Percentiles rank a stretch among this genome's conserved stretches.
Evolutionary conservation across 202 grass and related monocot species (phyloP).

Genomic region (Setaria viridis): DNA sequence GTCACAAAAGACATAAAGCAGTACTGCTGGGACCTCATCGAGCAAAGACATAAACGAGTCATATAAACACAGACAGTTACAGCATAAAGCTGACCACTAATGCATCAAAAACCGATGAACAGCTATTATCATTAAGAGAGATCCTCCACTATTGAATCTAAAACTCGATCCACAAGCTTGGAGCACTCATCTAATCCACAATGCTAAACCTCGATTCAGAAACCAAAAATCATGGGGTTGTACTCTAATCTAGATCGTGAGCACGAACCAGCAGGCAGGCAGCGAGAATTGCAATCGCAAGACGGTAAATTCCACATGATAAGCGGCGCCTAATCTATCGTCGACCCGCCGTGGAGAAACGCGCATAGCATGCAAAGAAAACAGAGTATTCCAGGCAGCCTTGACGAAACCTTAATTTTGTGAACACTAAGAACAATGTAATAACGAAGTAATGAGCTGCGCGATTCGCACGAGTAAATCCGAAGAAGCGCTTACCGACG

Average conservation of each 20-base stretch:
- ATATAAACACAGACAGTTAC: not conserved
- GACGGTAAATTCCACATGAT: too few species aligned
- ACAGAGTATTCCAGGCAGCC: too few species aligned
- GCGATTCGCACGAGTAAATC: not conserved
- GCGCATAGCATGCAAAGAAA: too few species aligned
- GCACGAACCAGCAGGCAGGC: too few species aligned
- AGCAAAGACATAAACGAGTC: not conserved
- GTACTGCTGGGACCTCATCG: not conserved
- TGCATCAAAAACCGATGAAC: not conserved
- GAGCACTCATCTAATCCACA: not conserved
- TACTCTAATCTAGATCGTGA: not conserved
- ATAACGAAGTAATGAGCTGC: not conserved
- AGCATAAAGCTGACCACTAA: not conserved
- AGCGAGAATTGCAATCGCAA: too few species aligned
- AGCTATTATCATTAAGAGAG: not conserved
- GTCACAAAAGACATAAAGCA: too few species aligned
- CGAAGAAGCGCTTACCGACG: constrained; percentile 38
- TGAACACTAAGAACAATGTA: not conserved
- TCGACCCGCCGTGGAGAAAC: too few species aligned
- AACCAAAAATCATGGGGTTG: not conserved
- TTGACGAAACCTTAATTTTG: not conserved
- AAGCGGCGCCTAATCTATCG: too few species aligned
- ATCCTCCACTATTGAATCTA: not conserved
- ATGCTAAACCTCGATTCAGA: not conserved
- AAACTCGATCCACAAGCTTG: not conserved